Evolutionary conservation across 1,139 yeast genomes (phyloP).

Genomic region (Candida buenavistaensis): DNA sequence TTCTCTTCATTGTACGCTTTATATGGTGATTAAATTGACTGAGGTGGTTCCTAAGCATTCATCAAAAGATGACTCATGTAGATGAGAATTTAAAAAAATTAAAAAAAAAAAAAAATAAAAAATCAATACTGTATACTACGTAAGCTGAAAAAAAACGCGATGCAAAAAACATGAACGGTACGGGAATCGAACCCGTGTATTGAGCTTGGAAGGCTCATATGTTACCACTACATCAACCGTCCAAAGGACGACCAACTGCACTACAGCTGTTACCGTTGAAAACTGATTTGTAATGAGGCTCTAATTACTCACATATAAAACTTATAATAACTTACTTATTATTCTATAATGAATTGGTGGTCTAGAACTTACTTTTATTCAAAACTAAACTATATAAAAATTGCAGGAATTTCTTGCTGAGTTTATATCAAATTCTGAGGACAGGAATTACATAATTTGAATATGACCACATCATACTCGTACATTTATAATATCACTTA

Average conservation of each 20-base stretch:
- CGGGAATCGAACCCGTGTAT: slow-evolving; percentile 84
- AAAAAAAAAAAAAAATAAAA: slow-evolving; percentile 4
- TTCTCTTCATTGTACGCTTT: slow-evolving; percentile 19
- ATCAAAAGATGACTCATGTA: background rate
- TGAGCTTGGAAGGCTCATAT: slow-evolving; percentile 77
- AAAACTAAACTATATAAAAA: too few relatives aligned
- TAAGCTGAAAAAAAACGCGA: background rate
- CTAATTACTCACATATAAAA: too few relatives aligned
- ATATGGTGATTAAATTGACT: slow-evolving; percentile 2
- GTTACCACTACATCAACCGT: slow-evolving; percentile 57
- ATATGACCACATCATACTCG: too few relatives aligned
- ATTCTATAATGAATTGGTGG: too few relatives aligned
- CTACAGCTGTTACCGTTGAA: slow-evolving; percentile 1
- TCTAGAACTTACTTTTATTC: too few relatives aligned
- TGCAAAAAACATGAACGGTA: slow-evolving; percentile 56
- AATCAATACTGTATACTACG: background rate
- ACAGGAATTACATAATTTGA: too few relatives aligned
- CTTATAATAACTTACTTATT: too few relatives aligned
- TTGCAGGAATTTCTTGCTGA: too few relatives aligned
- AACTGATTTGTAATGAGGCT: too few relatives aligned
- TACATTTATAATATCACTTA: too few relatives aligned
- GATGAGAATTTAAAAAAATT: slow-evolving; percentile 4
- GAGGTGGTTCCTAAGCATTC: slow-evolving; percentile 2
- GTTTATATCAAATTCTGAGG: too few relatives aligned
- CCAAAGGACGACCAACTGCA: slow-evolving; percentile 19